phyloP scores from a whole-genome alignment of 2,329 filamentous ascomycete genomes.

The Cytospora chrysosperma region DNA sequence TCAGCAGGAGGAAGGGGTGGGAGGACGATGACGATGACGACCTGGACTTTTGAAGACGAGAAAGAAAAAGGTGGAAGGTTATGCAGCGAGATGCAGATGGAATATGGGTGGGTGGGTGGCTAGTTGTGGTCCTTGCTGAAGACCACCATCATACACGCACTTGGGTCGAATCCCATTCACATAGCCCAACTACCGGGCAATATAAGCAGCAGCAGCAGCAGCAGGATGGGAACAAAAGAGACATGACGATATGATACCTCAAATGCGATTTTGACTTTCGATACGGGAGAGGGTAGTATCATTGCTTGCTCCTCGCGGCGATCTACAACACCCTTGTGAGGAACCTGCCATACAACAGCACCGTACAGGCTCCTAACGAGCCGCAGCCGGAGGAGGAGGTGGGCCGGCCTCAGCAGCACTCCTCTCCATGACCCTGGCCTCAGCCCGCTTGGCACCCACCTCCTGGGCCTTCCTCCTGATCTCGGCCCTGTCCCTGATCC shows the following conservation, averaged over 20 bases:
- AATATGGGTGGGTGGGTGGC: neutral
- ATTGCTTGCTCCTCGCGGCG: neutral
- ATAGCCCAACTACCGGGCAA: too few relatives aligned
- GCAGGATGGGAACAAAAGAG: neutral
- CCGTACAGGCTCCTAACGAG: neutral
- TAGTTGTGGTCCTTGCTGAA: neutral
- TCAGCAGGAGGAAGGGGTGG: slow-evolving; percentile 77
- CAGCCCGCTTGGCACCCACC: neutral
- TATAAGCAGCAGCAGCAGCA: too few relatives aligned
- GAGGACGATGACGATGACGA: slow-evolving; percentile 84
- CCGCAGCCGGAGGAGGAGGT: too few relatives aligned
- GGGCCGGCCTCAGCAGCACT: neutral
- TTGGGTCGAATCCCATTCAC: neutral
- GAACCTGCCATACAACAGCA: neutral
- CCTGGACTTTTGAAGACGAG: slow-evolving; percentile 52
- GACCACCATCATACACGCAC: neutral
- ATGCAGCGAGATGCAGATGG: too few relatives aligned
- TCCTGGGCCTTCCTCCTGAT: slow-evolving; percentile 61
- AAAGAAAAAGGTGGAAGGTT: too few relatives aligned
- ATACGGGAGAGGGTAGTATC: neutral
- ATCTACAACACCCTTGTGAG: neutral
- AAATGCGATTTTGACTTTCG: slow-evolving; percentile 14
- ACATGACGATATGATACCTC: slow-evolving; percentile 24
- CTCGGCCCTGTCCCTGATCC: slow-evolving; percentile 68
- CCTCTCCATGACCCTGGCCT: neutral